A percentile compares a stretch with the other conserved stretches of the same genome.
These are phyloP conservation scores for Backusella westeae DNA, from an alignment of 192 early-diverging fungal genomes.

Conservation along the genomic window DNA sequence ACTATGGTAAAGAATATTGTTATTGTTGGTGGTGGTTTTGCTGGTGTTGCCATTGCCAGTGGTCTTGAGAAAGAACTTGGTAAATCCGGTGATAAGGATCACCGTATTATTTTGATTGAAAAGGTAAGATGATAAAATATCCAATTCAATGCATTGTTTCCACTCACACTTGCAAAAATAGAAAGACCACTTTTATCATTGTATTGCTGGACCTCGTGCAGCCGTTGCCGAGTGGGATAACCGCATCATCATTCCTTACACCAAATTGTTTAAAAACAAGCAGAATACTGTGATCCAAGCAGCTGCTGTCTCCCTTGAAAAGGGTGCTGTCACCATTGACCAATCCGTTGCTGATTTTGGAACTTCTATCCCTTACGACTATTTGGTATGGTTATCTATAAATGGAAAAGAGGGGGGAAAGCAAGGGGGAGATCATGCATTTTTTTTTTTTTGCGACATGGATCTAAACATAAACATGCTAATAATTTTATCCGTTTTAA, in stretches of 20 bases:
- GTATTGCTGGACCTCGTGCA: conserved; percentile 48
- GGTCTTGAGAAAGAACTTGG: conserved; percentile 28
- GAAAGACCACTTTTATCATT: conserved; percentile 56
- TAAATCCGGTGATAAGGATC: conserved; percentile 29
- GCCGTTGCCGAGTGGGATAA: conserved; percentile 45
- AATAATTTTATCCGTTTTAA: not conserved
- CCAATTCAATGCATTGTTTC: not conserved
- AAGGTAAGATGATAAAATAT: not conserved
- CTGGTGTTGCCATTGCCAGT: conserved; percentile 43
- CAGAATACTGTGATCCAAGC: conserved; percentile 48
- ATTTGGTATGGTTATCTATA: conserved; percentile 33
- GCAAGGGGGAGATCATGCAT: not conserved
- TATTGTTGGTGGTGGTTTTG: conserved; percentile 53
- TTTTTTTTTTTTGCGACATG: conserved; percentile 4
- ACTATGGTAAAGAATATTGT: conserved; percentile 22
- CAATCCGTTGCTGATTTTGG: conserved; percentile 17
- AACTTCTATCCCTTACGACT: conserved; percentile 43
- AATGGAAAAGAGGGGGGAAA: not conserved
- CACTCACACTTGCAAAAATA: not conserved
- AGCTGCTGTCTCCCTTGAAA: conserved; percentile 36
- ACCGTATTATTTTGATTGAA: conserved; percentile 57
- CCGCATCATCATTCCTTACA: conserved; percentile 50
- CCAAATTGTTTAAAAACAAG: conserved; percentile 38
- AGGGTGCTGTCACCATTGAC: conserved; percentile 41
- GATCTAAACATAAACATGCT: not conserved